Evolutionary conservation across 1,284 basidiomycete genomes (phyloP).

Genomic region (Blastosporella zonata): DNA sequence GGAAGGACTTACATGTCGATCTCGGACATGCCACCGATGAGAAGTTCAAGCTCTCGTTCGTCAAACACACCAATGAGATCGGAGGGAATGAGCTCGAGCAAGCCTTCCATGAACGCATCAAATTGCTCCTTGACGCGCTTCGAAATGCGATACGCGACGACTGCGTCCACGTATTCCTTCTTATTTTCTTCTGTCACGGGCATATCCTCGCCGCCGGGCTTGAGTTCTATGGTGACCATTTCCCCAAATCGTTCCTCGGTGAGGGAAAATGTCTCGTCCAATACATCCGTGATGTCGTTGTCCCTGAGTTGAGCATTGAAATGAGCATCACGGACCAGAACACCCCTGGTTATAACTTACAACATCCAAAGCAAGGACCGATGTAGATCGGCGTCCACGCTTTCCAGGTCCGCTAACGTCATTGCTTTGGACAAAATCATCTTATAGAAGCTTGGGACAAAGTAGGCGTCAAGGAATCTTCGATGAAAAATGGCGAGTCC

Average conservation of each 20-base stretch:
- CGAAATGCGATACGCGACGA: conserved; percentile 94
- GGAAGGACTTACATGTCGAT: conserved; percentile 78
- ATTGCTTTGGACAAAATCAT: conserved; percentile 94
- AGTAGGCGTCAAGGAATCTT: conserved; percentile 98
- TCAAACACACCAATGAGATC: conserved; percentile 98
- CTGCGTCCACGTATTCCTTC: conserved; percentile 95
- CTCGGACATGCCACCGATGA: conserved; percentile 99
- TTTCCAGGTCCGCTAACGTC: conserved; percentile 83
- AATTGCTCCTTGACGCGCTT: conserved; percentile 95
- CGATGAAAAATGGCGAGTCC: conserved; percentile 98
- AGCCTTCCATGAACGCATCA: conserved; percentile 92
- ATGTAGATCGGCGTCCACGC: conserved; percentile 87
- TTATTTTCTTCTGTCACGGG: conserved; percentile 97
- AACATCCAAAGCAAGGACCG: conserved; percentile 97
- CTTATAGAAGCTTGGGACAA: conserved; percentile 99
- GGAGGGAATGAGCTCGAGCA: conserved; percentile 92
- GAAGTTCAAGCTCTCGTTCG: conserved; percentile 92
- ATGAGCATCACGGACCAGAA: conserved; percentile 2
- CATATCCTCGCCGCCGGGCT: conserved; percentile 80
- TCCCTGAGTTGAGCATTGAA: conserved; percentile 48
- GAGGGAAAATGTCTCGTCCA: conserved; percentile 93
- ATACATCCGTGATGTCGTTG: conserved; percentile 92
- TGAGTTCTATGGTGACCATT: conserved; percentile 91
- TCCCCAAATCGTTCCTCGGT: conserved; percentile 98
- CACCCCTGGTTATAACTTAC: conserved; percentile 43